These are phyloP conservation scores for Cutaneotrichosporon dermatis DNA, from an alignment of 1,284 basidiomycete genomes.

Conservation along the genomic window DNA sequence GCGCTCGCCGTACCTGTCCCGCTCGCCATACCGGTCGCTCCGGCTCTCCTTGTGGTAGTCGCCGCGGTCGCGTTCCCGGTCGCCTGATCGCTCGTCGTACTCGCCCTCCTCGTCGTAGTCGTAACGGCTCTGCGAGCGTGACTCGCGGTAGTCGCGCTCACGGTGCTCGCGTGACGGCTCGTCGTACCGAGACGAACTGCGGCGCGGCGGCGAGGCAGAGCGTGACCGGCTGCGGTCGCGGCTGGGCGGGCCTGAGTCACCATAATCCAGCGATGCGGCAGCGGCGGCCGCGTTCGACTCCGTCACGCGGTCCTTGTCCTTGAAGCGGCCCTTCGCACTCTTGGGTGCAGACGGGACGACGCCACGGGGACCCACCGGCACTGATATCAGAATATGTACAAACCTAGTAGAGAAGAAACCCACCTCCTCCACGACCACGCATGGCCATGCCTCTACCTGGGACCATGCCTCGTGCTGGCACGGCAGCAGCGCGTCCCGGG, in stretches of 20 bases:
- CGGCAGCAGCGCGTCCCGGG: neutral
- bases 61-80: constrained; percentile 10
- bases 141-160: constrained; percentile 11
- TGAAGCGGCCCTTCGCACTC: constrained; percentile 43
- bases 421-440: constrained; percentile 37
- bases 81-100: constrained; percentile 13
- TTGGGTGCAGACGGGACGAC: constrained; percentile 22
- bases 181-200: constrained; percentile 7
- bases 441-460: constrained; percentile 22
- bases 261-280: constrained; percentile 34
- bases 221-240: constrained; percentile 12
- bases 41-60: constrained; percentile 8
- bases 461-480: constrained; percentile 21
- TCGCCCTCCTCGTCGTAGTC: constrained; percentile 15
- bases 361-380: constrained; percentile 39
- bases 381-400: constrained; percentile 8
- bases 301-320: constrained; percentile 44
- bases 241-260: constrained; percentile 19
- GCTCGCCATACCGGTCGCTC: constrained; percentile 7
- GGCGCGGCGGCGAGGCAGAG: constrained; percentile 9
- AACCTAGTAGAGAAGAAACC: constrained; percentile 8
- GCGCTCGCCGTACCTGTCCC: constrained; percentile 13
- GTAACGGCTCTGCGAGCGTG: constrained; percentile 12
- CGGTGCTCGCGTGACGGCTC: constrained; percentile 9
- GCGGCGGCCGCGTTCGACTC: constrained; percentile 21